Evolutionary conservation across 1,284 basidiomycete species (phyloP).

Genomic region (Marasmius fiardii): DNA sequence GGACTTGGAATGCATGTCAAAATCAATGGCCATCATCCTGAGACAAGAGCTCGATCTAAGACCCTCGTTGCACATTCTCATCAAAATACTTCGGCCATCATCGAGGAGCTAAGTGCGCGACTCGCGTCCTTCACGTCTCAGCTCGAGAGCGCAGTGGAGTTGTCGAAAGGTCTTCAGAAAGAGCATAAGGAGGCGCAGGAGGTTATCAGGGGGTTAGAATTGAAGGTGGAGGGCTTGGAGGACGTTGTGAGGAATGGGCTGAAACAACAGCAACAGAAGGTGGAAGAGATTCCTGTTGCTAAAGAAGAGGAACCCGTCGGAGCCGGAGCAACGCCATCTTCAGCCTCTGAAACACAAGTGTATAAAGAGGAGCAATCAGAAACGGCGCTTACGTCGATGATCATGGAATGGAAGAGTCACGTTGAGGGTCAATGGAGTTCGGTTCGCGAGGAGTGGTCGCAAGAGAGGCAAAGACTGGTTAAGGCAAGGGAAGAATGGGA

Average conservation of each 20-base stretch:
- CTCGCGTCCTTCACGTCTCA: slow-evolving; percentile 71
- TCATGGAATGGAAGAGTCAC: slow-evolving; percentile 64
- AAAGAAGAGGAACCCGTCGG: slow-evolving; percentile 14
- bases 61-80: slow-evolving; percentile 15
- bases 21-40: slow-evolving; percentile 1
- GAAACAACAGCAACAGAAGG: slow-evolving; percentile 25
- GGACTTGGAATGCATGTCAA: slow-evolving; percentile 57
- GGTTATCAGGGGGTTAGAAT: slow-evolving; percentile 76
- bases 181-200: slow-evolving; percentile 80
- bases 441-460: slow-evolving; percentile 79
- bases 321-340: slow-evolving; percentile 21
- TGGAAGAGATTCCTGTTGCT: background rate
- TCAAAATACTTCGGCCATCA: slow-evolving; percentile 21
- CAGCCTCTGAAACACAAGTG: slow-evolving; percentile 20
- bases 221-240: slow-evolving; percentile 62
- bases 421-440: slow-evolving; percentile 75
- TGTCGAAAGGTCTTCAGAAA: slow-evolving; percentile 71
- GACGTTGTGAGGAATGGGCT: slow-evolving; percentile 46
- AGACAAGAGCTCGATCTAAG: slow-evolving; percentile 28
- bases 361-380: slow-evolving; percentile 30
- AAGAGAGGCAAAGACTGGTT: slow-evolving; percentile 72
- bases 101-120: slow-evolving; percentile 69
- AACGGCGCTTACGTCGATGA: slow-evolving; percentile 47
- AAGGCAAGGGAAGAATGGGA: slow-evolving; percentile 2
- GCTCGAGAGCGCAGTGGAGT: slow-evolving; percentile 73